phyloP scores from a whole-genome alignment of 331 rosid genomes.

The Pyrus hybrid region DNA sequence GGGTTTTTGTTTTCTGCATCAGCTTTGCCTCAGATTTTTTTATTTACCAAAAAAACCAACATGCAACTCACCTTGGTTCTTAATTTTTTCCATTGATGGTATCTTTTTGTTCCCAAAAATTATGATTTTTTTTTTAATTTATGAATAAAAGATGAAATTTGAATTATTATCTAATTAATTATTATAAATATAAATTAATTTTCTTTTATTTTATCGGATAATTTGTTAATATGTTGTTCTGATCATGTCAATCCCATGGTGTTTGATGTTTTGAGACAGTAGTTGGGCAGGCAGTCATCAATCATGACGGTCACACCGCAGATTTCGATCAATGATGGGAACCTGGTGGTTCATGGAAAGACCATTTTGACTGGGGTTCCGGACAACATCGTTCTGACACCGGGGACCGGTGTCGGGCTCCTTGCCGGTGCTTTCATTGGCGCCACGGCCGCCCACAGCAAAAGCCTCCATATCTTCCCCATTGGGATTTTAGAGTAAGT shows the following conservation, averaged over 20 bases:
- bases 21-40: background rate
- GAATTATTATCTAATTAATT: too few species aligned
- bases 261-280: constrained; percentile 18
- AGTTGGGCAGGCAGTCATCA: constrained; percentile 25
- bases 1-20: background rate
- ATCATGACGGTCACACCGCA: constrained; percentile 78
- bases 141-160: too few species aligned
- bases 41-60: background rate
- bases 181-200: too few species aligned
- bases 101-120: background rate
- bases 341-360: constrained; percentile 85
- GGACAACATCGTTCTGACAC: constrained; percentile 69
- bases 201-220: too few species aligned
- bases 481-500: constrained; percentile 80
- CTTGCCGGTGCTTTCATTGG: constrained; percentile 76
- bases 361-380: constrained; percentile 82
- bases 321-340: constrained; percentile 61
- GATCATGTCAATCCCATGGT: background rate
- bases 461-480: constrained; percentile 83
- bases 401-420: constrained; percentile 61
- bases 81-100: background rate
- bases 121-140: background rate
- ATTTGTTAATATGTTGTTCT: too few species aligned
- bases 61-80: background rate
- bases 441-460: constrained; percentile 64